A percentile compares a stretch with the other conserved stretches of the same genome.
Conservation (phyloP, 192 early-diverging fungal species). For the Cetraspora pellucida region DNA sequence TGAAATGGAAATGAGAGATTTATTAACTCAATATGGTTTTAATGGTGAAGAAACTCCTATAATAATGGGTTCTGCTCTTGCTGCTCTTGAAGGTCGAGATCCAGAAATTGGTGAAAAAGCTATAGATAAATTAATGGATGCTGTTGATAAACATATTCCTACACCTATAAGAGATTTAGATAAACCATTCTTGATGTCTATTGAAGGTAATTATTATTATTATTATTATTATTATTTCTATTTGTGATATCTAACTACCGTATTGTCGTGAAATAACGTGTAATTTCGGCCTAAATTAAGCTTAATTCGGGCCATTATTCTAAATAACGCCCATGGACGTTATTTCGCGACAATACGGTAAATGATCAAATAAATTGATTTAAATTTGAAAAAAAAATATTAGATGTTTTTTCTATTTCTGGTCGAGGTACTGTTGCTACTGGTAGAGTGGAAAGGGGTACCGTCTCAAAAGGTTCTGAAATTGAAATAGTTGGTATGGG, state of each 20-base stretch:
- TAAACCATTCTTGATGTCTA: slow-evolving; percentile 99
- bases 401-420: slow-evolving; percentile 96
- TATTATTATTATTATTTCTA: background rate
- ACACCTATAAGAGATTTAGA: slow-evolving; percentile 91
- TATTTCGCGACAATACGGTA: too few relatives aligned
- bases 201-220: slow-evolving; percentile 65
- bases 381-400: background rate
- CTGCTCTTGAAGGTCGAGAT: slow-evolving; percentile 89
- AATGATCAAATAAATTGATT: background rate
- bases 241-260: too few relatives aligned
- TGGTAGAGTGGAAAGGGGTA: slow-evolving; percentile 93
- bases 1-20: slow-evolving; percentile 99
- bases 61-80: slow-evolving; percentile 90
- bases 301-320: too few relatives aligned
- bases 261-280: too few relatives aligned
- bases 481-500: slow-evolving; percentile 97
- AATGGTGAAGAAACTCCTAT: slow-evolving; percentile 91
- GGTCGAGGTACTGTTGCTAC: slow-evolving; percentile 97
- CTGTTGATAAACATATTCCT: slow-evolving; percentile 91
- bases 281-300: too few relatives aligned
- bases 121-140: slow-evolving; percentile 89
- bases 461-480: slow-evolving; percentile 90
- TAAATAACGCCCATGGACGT: too few relatives aligned
- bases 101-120: slow-evolving; percentile 90
- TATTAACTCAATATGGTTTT: slow-evolving; percentile 88